A percentile compares a stretch with the other conserved stretches of the same genome.
Conservation (phyloP, 176 grass and related monocot genomes). For the Aegilops umbellulata region DNA sequence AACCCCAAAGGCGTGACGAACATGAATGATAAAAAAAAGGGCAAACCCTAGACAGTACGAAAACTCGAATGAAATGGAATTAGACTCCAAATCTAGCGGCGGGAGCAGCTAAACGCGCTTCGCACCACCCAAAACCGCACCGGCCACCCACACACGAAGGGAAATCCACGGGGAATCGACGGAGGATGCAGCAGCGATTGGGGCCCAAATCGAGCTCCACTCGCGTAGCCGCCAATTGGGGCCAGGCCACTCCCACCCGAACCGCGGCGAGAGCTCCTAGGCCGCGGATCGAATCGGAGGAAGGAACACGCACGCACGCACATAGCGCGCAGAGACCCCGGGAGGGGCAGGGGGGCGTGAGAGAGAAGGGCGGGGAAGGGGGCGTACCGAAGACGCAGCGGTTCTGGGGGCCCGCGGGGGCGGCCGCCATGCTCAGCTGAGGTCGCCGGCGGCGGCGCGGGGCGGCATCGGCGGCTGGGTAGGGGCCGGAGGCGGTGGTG, state of each 20-base stretch:
- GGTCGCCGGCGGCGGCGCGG: conserved; percentile 20
- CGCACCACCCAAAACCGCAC: not conserved
- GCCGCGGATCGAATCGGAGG: not conserved
- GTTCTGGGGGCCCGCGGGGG: conserved; percentile 53
- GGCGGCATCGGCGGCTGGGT: conserved; percentile 18
- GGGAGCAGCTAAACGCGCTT: not conserved
- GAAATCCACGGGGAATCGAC: not conserved
- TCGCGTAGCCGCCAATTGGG: not conserved
- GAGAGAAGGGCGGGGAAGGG: not conserved
- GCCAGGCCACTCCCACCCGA: not conserved
- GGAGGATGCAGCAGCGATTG: not conserved
- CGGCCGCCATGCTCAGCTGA: conserved; percentile 52
- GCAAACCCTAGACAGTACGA: conserved; percentile 35
- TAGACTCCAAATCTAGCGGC: not conserved
- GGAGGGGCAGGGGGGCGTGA: not conserved
- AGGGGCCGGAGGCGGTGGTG: not conserved
- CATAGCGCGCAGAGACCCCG: not conserved
- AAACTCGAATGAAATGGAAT: not conserved
- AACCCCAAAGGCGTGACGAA: not conserved
- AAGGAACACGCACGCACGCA: not conserved
- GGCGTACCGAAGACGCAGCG: conserved; percentile 89
- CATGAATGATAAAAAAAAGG: not conserved
- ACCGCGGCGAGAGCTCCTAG: not conserved
- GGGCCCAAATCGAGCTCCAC: not conserved
- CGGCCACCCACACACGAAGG: not conserved